These are phyloP conservation scores for Zygoascus sp. DNA, from an alignment of 1,139 yeast species.

Conservation along the genomic window DNA sequence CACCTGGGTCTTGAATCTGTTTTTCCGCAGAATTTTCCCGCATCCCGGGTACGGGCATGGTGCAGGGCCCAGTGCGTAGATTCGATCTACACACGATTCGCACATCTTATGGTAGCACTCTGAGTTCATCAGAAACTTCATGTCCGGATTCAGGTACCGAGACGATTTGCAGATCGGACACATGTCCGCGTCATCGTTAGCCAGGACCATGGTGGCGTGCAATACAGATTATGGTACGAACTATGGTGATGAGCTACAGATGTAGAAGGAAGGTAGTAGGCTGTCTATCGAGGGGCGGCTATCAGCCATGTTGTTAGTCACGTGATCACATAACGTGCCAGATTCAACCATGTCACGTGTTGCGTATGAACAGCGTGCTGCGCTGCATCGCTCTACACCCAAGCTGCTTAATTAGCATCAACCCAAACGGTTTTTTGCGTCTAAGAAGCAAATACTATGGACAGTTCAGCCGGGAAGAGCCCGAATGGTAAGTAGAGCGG, in stretches of 20 bases:
- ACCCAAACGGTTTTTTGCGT: background rate
- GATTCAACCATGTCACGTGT: no score
- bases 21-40: constrained; percentile 79
- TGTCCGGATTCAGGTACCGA: constrained; percentile 86
- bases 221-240: no score
- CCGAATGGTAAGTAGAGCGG: background rate
- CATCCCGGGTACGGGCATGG: constrained; percentile 95
- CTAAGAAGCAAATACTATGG: background rate
- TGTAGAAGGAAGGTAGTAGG: background rate
- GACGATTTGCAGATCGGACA: constrained; percentile 98
- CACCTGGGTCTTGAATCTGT: constrained; percentile 83
- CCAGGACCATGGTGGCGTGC: background rate
- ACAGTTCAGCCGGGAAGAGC: background rate
- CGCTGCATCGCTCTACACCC: no score
- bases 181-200: constrained; percentile 49
- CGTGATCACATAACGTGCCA: background rate
- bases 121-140: constrained; percentile 87
- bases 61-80: constrained; percentile 91
- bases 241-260: background rate
- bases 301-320: background rate
- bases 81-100: constrained; percentile 92
- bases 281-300: background rate
- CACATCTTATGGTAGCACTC: constrained; percentile 98
- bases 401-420: background rate
- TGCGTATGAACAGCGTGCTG: no score